Conservation (phyloP, 371 early-diverging fungal species). For the Syncephalastrum contaminatum region DNA sequence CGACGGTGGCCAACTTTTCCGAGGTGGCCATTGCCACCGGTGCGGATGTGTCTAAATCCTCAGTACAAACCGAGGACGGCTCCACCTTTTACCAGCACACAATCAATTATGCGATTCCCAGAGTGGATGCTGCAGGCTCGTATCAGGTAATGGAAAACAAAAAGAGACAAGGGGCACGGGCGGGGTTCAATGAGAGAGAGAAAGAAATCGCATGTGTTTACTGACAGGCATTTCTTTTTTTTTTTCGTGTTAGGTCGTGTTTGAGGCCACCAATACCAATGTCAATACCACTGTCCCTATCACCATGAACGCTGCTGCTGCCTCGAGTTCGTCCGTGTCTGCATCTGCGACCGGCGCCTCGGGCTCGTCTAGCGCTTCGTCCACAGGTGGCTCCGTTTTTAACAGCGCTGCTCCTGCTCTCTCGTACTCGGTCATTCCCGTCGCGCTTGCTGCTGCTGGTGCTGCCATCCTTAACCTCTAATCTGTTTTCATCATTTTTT, state of each 20-base stretch:
- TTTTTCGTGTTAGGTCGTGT: constrained; percentile 19
- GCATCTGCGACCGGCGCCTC: constrained; percentile 8
- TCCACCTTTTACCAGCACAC: constrained; percentile 11
- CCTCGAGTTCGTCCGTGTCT: constrained; percentile 8
- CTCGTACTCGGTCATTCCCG: too few species aligned
- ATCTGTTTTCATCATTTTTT: too few species aligned
- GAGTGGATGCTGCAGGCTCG: constrained; percentile 26
- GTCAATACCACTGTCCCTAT: constrained; percentile 37
- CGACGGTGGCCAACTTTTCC: constrained; percentile 10
- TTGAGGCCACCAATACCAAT: constrained; percentile 32
- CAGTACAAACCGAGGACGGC: background rate
- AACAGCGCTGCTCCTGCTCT: too few species aligned
- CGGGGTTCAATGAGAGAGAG: too few species aligned
- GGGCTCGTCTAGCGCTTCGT: constrained; percentile 3
- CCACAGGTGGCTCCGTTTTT: background rate
- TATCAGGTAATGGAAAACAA: constrained; percentile 19
- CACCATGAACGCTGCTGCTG: constrained; percentile 31
- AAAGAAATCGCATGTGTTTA: background rate
- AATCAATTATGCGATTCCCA: constrained; percentile 33
- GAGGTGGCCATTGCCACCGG: constrained; percentile 8
- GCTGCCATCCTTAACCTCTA: too few species aligned
- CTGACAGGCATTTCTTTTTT: background rate
- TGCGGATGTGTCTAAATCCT: constrained; percentile 5
- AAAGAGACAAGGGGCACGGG: background rate
- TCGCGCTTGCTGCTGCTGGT: too few species aligned